A percentile compares a stretch with the other conserved stretches of the same genome.
phyloP scores from a whole-genome alignment of 2,329 filamentous ascomycete genomes.

The Hypoxylon sp. region DNA sequence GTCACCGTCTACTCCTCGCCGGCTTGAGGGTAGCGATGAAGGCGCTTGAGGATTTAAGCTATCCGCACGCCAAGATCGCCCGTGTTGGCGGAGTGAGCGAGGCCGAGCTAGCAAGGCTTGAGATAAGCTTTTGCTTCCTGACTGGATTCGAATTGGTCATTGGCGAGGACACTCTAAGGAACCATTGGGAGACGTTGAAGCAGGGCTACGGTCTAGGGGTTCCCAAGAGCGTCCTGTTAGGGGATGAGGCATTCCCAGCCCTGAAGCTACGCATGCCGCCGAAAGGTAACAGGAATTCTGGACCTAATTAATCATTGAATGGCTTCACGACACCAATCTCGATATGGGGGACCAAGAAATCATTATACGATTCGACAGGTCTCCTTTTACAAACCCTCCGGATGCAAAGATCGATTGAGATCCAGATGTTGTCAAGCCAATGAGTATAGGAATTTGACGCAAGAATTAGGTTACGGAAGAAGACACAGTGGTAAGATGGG shows the following conservation, averaged over 20 bases:
- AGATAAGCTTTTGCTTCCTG: constrained; percentile 90
- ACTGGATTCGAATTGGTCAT: constrained; percentile 85
- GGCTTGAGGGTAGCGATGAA: constrained; percentile 92
- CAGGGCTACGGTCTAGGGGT: constrained; percentile 29
- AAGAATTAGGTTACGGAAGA: not conserved
- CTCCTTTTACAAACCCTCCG: not conserved
- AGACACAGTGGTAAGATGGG: not conserved
- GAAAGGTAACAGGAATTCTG: constrained; percentile 27
- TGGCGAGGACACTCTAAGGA: constrained; percentile 68
- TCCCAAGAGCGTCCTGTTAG: constrained; percentile 1
- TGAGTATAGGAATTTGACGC: not conserved
- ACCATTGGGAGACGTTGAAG: constrained; percentile 74
- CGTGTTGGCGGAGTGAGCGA: constrained; percentile 90
- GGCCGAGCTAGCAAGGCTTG: constrained; percentile 82
- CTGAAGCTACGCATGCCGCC: constrained; percentile 42
- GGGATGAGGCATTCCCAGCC: constrained; percentile 34
- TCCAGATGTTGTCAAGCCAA: constrained; percentile 5
- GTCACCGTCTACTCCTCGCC: constrained; percentile 86
- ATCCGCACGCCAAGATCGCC: constrained; percentile 85
- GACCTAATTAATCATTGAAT: not conserved
- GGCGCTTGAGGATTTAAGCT: constrained; percentile 91
- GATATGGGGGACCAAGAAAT: not conserved
- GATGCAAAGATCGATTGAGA: constrained; percentile 1
- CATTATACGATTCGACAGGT: not conserved
- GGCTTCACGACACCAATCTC: not conserved